phyloP scores from a whole-genome alignment of 306 rosid genomes.

The Chamaecrista fasciculata region DNA sequence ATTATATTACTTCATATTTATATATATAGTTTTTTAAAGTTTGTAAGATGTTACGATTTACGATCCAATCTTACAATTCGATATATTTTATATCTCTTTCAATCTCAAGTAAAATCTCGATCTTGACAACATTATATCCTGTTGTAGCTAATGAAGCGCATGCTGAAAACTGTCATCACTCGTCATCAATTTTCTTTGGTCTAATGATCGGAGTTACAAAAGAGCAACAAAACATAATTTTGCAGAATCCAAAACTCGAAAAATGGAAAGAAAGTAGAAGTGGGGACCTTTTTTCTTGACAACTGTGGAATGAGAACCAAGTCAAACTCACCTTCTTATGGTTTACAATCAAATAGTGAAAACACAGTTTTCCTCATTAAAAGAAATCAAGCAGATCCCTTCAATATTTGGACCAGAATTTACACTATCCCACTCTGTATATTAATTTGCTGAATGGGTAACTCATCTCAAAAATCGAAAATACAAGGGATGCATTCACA shows the following conservation, averaged over 20 bases:
- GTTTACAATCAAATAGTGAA: background rate
- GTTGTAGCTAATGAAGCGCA: background rate
- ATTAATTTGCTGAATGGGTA: slow-evolving; percentile 16
- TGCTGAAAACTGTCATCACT: no score
- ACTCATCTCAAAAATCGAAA: no score
- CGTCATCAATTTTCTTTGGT: no score
- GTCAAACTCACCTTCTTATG: background rate
- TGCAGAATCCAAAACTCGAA: background rate
- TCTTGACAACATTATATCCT: no score
- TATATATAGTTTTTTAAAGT: no score
- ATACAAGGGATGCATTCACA: slow-evolving; percentile 12
- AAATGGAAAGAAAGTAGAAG: background rate
- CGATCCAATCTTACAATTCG: no score
- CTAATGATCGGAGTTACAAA: background rate
- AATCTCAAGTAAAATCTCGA: no score
- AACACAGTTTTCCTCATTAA: background rate
- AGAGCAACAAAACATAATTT: background rate
- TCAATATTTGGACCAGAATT: slow-evolving; percentile 18
- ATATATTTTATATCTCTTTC: no score
- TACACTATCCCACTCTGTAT: background rate
- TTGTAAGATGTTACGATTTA: no score
- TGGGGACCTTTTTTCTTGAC: background rate
- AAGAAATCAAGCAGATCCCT: slow-evolving; percentile 12
- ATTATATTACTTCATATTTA: no score
- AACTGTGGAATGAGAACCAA: background rate